Evolutionary conservation across 495 filamentous ascomycete species (phyloP).

Genomic region (Amniculicola lignicola): DNA sequence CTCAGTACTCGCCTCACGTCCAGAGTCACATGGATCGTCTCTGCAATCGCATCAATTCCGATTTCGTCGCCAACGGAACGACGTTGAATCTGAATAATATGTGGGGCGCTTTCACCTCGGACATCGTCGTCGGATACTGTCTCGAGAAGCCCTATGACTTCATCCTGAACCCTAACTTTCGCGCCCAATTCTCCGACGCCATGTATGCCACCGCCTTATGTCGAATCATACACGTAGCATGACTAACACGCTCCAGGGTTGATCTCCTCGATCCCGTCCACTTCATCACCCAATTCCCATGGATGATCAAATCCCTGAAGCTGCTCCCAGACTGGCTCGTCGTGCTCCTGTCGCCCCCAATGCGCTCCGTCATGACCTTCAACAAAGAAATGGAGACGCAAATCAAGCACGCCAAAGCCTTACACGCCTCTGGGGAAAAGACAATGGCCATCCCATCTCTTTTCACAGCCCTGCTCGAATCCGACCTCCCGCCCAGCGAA

Average conservation of each 20-base stretch:
- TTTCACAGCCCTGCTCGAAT: background rate
- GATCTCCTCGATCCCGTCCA: background rate
- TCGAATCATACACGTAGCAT: too few relatives aligned
- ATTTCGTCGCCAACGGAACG: background rate
- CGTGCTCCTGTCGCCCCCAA: background rate
- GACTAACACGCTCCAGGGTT: too few relatives aligned
- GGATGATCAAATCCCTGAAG: background rate
- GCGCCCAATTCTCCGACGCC: background rate
- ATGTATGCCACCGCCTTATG: too few relatives aligned
- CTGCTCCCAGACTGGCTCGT: background rate
- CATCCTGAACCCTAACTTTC: background rate
- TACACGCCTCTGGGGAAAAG: background rate
- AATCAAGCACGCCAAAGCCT: background rate
- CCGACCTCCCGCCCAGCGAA: slow-evolving; percentile 23
- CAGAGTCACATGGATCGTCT: background rate
- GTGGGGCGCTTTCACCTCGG: background rate
- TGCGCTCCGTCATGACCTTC: background rate
- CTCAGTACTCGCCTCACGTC: background rate
- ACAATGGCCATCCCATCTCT: background rate
- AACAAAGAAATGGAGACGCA: background rate
- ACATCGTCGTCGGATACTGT: background rate
- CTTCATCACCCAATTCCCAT: background rate
- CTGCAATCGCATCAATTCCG: background rate
- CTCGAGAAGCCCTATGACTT: background rate
- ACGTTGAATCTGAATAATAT: background rate